Evolutionary conservation across 2,329 filamentous ascomycete genomes (phyloP), one percentile per base, ranked within the genome.

Genomic region (Taxawa tesnikishii): DNA sequence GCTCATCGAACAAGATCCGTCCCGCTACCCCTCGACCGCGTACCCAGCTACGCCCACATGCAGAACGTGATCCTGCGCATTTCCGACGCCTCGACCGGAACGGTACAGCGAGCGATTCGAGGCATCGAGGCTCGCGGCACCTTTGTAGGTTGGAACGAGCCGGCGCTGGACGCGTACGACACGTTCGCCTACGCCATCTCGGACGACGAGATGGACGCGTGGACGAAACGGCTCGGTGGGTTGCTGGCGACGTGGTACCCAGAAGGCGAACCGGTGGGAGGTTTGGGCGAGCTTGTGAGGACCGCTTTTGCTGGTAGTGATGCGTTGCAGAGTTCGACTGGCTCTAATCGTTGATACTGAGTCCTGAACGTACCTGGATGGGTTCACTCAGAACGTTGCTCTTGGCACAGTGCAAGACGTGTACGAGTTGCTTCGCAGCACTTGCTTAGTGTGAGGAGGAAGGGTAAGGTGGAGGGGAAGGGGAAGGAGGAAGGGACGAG

Each of bases 1-100:
- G 28, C 41, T 4, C 40, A 33, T 4, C 50, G 53, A 4, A 52
- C 45, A 4, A 56, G 52, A 28, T 59, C 58, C 1, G 53, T 51
- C 2, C 46, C 37, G 7, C 43, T 63, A 1, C 54, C 56, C 1
- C 51, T 63, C 5, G 56, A 64, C 36, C 49, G 48, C 6, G 47
- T 48, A 4, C 57, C 58, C 2, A 31, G 36, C 4, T 47, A 45
- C 6, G 40, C 36, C 18, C 40, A 40, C 2, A 44, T 43, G n/a
- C 53, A 57, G 8, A 32, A 46, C 24, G 24, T 37, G 30, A 21
- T 18, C 10, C 10, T 23, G 2, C 14, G 3, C 10, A 6, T 33
- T 4, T 9, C 35, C 5, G n/a, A n/a, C n/a, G 11, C 17, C 12
- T 28, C 31, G 5, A 17, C 26, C 5, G 9, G 15, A 3, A 14